Conservation (phyloP, 257 asterid genomes). For the Capsicum pubescens region DNA sequence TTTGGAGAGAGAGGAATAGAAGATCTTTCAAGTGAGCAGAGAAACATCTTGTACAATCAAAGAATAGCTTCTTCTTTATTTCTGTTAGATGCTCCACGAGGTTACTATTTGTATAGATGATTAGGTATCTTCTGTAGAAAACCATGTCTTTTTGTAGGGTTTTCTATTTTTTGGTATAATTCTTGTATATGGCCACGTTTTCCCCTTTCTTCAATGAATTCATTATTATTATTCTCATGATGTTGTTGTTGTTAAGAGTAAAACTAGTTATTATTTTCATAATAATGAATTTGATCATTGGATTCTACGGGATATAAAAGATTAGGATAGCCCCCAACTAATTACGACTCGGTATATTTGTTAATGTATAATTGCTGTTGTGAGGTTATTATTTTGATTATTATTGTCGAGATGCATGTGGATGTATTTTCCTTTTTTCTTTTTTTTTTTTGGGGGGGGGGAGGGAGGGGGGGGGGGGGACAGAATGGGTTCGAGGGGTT, state of each 20-base stretch:
- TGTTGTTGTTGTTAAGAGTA: too few relatives aligned
- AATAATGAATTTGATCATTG: not conserved
- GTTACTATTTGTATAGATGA: not conserved
- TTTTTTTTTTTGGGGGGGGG: not conserved
- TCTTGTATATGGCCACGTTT: not conserved
- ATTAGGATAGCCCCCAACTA: not conserved
- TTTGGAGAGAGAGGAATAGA: not conserved
- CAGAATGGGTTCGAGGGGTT: not conserved
- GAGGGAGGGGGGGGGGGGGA: not conserved
- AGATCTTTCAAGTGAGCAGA: not conserved
- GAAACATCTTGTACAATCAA: not conserved
- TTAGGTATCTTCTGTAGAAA: not conserved
- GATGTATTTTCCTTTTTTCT: not conserved
- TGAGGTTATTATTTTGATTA: not conserved
- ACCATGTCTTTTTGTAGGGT: not conserved
- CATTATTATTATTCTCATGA: too few relatives aligned
- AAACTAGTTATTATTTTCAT: not conserved
- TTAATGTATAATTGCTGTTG: not conserved
- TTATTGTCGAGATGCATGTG: not conserved
- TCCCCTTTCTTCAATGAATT: not conserved
- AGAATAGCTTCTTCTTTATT: not conserved
- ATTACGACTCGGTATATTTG: not conserved
- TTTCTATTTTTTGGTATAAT: not conserved
- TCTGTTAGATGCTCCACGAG: not conserved
- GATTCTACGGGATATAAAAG: not conserved